Conservation (phyloP, 192 early-diverging fungal species). For the Linnemannia exigua region DNA sequence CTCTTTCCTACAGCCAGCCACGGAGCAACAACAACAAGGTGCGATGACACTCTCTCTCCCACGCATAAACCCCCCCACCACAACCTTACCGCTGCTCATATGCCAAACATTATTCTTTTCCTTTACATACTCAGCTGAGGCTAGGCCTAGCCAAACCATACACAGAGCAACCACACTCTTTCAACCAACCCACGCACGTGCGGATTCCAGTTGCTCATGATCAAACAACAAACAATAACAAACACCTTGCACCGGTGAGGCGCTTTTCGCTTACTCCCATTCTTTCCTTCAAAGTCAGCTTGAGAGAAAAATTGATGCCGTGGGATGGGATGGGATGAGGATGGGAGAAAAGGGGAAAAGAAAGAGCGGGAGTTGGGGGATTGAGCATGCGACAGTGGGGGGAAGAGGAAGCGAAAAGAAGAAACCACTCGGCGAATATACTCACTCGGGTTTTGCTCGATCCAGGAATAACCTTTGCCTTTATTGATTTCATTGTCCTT, state of each 20-base stretch:
- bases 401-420: no score
- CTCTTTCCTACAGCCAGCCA: background rate
- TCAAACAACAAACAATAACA: background rate
- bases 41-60: background rate
- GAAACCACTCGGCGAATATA: no score
- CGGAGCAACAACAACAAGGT: background rate
- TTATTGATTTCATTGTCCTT: no score
- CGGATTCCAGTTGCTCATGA: slow-evolving; percentile 1
- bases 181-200: background rate
- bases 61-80: background rate
- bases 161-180: background rate
- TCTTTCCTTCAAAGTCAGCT: background rate
- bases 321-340: background rate
- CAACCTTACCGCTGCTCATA: background rate
- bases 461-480: no score
- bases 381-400: background rate
- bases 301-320: background rate
- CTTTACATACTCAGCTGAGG: background rate
- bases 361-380: background rate
- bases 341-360: background rate
- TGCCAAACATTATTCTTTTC: background rate
- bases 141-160: background rate
- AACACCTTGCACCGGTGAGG: background rate
- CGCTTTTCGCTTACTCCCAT: no score
- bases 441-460: no score